A percentile compares a stretch with the other conserved stretches of the same genome.
phyloP scores from a whole-genome alignment of 441 rosid genomes.

The Corymbia citriodora region DNA sequence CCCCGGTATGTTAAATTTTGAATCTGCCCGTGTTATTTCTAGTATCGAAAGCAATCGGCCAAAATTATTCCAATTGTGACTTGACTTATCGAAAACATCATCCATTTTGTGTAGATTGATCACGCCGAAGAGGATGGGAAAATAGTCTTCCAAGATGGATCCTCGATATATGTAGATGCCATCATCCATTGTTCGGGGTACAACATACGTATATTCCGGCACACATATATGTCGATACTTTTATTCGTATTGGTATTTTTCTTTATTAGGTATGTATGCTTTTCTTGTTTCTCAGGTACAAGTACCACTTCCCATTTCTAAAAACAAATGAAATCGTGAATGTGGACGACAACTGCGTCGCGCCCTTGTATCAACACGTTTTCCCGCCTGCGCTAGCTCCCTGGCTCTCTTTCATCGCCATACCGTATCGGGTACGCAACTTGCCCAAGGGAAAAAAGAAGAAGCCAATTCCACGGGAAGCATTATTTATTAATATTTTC shows the following conservation, averaged over 20 bases:
- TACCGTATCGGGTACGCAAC: background rate
- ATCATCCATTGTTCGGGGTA: slow-evolving; percentile 3
- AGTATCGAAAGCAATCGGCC: background rate
- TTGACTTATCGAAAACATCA: background rate
- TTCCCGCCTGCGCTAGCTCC: background rate
- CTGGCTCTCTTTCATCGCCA: background rate
- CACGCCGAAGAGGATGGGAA: background rate
- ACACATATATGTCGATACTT: background rate
- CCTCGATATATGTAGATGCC: background rate
- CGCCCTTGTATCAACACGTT: background rate
- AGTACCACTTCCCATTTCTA: background rate
- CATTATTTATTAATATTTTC: background rate
- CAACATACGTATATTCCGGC: background rate
- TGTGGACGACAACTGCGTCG: background rate
- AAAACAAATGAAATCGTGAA: background rate
- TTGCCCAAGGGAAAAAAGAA: background rate
- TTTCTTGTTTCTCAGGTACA: background rate
- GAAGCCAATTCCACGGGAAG: background rate
- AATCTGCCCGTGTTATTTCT: background rate
- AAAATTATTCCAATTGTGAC: background rate
- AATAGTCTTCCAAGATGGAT: slow-evolving; percentile 3
- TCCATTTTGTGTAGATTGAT: background rate
- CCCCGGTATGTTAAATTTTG: background rate
- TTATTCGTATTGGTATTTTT: background rate
- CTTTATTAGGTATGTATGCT: background rate